These are phyloP conservation scores for Coniochaeta ligniaria DNA, from an alignment of 2,329 filamentous ascomycete species.

Conservation along the genomic window DNA sequence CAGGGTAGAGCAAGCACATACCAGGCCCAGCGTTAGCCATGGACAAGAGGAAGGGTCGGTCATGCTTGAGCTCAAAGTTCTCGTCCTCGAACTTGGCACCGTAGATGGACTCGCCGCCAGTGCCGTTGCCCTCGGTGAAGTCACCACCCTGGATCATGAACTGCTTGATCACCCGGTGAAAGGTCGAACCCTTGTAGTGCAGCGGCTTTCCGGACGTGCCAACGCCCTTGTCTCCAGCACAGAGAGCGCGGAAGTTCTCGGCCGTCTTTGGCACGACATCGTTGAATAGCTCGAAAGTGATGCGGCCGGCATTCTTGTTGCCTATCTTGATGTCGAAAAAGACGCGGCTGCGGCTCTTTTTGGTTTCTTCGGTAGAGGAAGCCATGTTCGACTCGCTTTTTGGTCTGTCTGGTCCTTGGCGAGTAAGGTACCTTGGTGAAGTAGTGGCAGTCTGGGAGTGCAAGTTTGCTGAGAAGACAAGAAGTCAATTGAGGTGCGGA, in stretches of 20 bases:
- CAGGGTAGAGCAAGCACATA: slow-evolving; percentile 31
- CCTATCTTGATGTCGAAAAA: slow-evolving; percentile 92
- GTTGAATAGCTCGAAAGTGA: slow-evolving; percentile 77
- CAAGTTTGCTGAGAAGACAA: neutral
- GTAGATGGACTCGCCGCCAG: slow-evolving; percentile 94
- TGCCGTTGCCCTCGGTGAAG: slow-evolving; percentile 91
- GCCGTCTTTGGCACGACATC: slow-evolving; percentile 85
- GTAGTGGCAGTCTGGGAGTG: neutral
- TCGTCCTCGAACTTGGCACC: slow-evolving; percentile 96
- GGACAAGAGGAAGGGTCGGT: slow-evolving; percentile 85
- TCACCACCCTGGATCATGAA: slow-evolving; percentile 99
- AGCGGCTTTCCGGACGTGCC: slow-evolving; percentile 78
- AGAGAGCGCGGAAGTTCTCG: slow-evolving; percentile 92
- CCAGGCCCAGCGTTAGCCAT: slow-evolving; percentile 97
- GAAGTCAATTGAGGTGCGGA: too few species aligned
- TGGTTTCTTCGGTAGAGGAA: slow-evolving; percentile 29
- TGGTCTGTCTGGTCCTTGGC: neutral
- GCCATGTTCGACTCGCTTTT: neutral
- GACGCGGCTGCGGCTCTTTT: slow-evolving; percentile 64
- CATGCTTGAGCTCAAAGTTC: slow-evolving; percentile 88
- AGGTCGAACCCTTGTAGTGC: slow-evolving; percentile 86
- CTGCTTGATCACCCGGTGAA: slow-evolving; percentile 96
- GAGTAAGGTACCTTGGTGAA: neutral
- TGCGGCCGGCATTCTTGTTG: slow-evolving; percentile 62
- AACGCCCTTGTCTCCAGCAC: slow-evolving; percentile 87